A percentile compares a stretch with the other conserved stretches of the same genome.
phyloP scores from a whole-genome alignment of 1,284 basidiomycete genomes.

The Amylostereum areolatum region DNA sequence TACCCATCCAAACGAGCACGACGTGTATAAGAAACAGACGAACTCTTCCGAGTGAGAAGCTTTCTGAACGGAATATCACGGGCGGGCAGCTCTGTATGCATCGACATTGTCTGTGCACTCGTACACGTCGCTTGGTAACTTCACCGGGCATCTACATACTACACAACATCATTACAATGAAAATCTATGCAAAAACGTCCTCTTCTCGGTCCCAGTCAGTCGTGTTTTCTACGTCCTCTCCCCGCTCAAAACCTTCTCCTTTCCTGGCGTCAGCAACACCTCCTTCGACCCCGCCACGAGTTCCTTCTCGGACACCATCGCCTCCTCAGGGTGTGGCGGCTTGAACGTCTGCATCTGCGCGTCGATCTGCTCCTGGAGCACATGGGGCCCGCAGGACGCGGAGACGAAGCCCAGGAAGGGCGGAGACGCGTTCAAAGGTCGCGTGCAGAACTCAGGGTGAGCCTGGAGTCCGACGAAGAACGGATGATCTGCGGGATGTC shows the following conservation, averaged over 20 bases:
- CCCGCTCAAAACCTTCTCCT: constrained; percentile 10
- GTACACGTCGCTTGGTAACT: too few relatives aligned
- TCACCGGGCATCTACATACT: too few relatives aligned
- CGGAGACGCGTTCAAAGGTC: constrained; percentile 97
- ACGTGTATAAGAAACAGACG: too few relatives aligned
- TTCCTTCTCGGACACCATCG: constrained; percentile 43
- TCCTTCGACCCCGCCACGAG: constrained; percentile 17
- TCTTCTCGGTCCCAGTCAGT: too few relatives aligned
- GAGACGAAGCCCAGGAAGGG: constrained; percentile 96
- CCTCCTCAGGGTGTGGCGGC: constrained; percentile 44
- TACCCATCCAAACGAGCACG: too few relatives aligned
- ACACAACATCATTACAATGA: too few relatives aligned
- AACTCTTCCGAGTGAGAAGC: too few relatives aligned
- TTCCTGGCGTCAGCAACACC: constrained; percentile 4
- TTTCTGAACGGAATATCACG: too few relatives aligned
- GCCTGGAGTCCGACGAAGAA: constrained; percentile 96
- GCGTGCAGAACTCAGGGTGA: constrained; percentile 97
- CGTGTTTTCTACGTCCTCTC: not conserved
- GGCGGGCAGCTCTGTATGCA: too few relatives aligned
- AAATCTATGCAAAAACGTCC: too few relatives aligned
- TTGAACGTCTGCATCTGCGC: constrained; percentile 48
- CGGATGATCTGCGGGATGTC: constrained; percentile 67
- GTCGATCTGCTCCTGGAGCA: constrained; percentile 74
- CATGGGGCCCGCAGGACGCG: constrained; percentile 61
- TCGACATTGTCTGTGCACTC: too few relatives aligned